Conservation (phyloP, 352 stramenopile species). For the Peronospora farinosa region DNA sequence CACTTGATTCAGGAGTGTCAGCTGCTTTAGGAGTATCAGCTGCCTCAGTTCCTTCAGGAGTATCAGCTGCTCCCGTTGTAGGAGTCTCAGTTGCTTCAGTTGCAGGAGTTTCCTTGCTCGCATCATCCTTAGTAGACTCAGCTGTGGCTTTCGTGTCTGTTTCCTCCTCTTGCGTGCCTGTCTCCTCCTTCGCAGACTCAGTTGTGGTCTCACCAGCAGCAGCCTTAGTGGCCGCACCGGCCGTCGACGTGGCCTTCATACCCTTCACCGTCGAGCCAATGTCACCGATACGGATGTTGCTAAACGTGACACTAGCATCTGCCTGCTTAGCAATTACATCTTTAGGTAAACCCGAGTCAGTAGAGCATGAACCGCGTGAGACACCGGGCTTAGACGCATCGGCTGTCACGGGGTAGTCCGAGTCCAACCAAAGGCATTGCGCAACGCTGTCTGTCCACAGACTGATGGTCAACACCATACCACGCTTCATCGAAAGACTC, state of each 20-base stretch:
- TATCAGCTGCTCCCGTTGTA: background rate
- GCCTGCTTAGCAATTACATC: slow-evolving; percentile 36
- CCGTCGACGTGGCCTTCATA: slow-evolving; percentile 1
- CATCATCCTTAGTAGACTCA: too few relatives aligned
- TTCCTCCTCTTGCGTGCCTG: too few relatives aligned
- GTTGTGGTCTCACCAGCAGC: background rate
- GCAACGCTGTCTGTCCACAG: slow-evolving; percentile 53
- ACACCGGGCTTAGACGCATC: slow-evolving; percentile 36
- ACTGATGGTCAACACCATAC: slow-evolving; percentile 61
- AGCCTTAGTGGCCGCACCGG: slow-evolving; percentile 13
- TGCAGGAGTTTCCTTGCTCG: too few relatives aligned
- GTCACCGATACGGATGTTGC: slow-evolving; percentile 37
- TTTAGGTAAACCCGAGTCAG: slow-evolving; percentile 28
- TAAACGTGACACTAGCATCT: slow-evolving; percentile 45
- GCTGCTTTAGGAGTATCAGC: too few relatives aligned
- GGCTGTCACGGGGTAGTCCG: slow-evolving; percentile 34
- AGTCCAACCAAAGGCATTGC: slow-evolving; percentile 60
- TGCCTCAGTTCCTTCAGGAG: slow-evolving; percentile 9
- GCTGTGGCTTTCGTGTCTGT: too few relatives aligned
- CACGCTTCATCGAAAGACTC: slow-evolving; percentile 37
- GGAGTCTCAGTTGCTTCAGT: too few relatives aligned
- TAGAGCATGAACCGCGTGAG: slow-evolving; percentile 42
- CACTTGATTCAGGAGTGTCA: slow-evolving; percentile 6
- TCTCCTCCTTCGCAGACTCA: too few relatives aligned
- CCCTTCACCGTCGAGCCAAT: slow-evolving; percentile 39